Evolutionary conservation across 106 monocot species (phyloP), one percentile per base, ranked within the genome.

Genomic region (Xerophyta viscosa): DNA sequence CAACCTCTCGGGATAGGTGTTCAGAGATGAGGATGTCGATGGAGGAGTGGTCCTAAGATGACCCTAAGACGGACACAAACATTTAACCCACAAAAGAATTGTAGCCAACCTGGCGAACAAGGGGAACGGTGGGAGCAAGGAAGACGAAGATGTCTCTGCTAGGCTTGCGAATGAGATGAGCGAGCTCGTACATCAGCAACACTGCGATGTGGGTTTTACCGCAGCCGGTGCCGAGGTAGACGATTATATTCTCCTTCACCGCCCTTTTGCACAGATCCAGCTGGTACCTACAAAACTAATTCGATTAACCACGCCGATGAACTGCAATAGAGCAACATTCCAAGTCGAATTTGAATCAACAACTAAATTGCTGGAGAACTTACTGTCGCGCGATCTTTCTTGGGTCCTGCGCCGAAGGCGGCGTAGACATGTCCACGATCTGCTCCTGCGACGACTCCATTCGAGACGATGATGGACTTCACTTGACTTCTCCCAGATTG

Each of bases 181-280:
- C 65, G 22, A 89, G 73, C 61, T 89, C 96, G 65, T 82, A 74
- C 78, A 98, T 89, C 24, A 98, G 76, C 36, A 98, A 67, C 23
- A 89, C 89, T 0, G 96, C 85, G 24, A 98, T 89, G 64, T 86
- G 96, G 13, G 96, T 98, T 74, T 98, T 98, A 14, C 96, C 96
- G 41, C 89, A 79, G 0, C 96, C 96, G 3, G 96, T 98, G 41
- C 79, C 85, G 37, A 98, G 48, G 50, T 79, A 86, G 22, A 98
- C 89, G 29, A 98, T 98, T 11, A 74, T 76, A 65, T 98, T 98
- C 74, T 86, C 79, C 46, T 71, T 68, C 58, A 79, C 65, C 4
- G 96, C 96, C 57, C 55, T 82, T 54, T 74, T 82, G 66, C 96
- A 82, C 5, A 98, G 66, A 29, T 98, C 96, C 58, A 98, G 11